A percentile compares a stretch with the other conserved stretches of the same genome.
phyloP scores from a whole-genome alignment of 176 grass and related monocot species.

The Cocos nucifera region DNA sequence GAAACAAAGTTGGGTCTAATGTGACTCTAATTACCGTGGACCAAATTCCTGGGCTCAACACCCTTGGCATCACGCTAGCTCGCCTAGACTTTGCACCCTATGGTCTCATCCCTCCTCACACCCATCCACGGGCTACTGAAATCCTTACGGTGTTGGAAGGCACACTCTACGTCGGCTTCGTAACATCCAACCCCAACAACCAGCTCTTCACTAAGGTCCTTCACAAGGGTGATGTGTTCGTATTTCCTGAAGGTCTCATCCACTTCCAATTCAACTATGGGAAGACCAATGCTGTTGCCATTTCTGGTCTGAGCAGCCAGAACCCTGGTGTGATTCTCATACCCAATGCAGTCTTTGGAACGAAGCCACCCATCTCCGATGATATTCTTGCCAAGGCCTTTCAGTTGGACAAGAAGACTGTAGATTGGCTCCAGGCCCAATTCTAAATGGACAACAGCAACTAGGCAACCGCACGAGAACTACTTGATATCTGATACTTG shows the following conservation, averaged over 20 bases:
- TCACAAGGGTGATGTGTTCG: conserved; percentile 26
- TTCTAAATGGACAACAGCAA: background rate
- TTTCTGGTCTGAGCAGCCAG: conserved; percentile 31
- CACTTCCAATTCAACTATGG: conserved; percentile 36
- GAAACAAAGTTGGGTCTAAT: too few species aligned
- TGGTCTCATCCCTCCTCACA: background rate
- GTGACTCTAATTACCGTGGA: too few species aligned
- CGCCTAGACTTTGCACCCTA: too few species aligned
- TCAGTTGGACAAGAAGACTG: conserved; percentile 22
- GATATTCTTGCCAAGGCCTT: conserved; percentile 34
- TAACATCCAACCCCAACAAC: conserved; percentile 23
- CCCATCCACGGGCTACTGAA: conserved; percentile 22
- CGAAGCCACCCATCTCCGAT: conserved; percentile 15
- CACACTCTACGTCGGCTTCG: conserved; percentile 26
- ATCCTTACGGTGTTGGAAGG: conserved; percentile 23
- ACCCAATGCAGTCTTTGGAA: conserved; percentile 20
- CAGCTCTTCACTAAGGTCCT: conserved; percentile 26
- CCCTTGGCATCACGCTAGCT: too few species aligned
- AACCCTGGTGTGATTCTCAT: conserved; percentile 21
- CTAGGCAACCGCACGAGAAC: background rate
- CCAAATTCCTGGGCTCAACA: too few species aligned
- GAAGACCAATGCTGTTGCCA: conserved; percentile 8
- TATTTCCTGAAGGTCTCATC: conserved; percentile 29
- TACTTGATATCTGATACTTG: background rate
- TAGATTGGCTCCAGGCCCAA: conserved; percentile 23